Base-by-base conservation (phyloP, 192 early-diverging fungal genomes). In the Dissophora globulifera region DNA sequence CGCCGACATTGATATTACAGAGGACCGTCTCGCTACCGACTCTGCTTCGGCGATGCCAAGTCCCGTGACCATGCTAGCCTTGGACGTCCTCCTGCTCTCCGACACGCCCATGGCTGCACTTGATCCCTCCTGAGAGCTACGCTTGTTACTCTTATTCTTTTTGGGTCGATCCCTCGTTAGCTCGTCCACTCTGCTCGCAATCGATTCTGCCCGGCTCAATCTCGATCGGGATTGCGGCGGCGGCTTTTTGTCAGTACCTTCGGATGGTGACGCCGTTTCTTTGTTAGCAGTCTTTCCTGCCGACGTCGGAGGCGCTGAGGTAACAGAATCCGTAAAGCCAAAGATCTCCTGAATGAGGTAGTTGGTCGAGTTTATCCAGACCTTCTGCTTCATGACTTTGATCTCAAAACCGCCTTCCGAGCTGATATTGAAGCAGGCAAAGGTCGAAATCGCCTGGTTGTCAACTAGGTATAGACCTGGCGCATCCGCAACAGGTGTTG, bases 341-440 rank as follows among this genome's bases (percentile, higher is more conserved):
- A 81, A 89, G 15, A 89, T 85, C 47, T 89, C 88, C 62, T 88
- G 88, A 12, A 89, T 51, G 13, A 79, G 48, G 22, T 72, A 72
- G 31, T 67, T 67, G 27, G 68, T 71, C 35, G 60, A 67, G 25
- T 74, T 74, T 27, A 79, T 59, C 78, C 78, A 79, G 47, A 74
- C 69, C 20, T 79, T 79, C 49, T 79, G 78, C 46, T 79, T 79
- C 69, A 79, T 74, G n/a, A 69, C 64, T 23, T 74, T 70, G 69
- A 79, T 74, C 49, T 65, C 62, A 25, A 70, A 69, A 12, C 68
- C 78, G 6, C 78, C 67, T 15, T 69, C 72, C 2, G 72, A 76
- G 38, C 72, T 76, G 16, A 76, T 76, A 26, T 67, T 76, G 42
- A 76, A 76, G 50, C 72, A 76, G 23, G 72, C 72, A 62, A 76